These are phyloP conservation scores for Blastobotrys indianensis DNA, from an alignment of 1,139 yeast species.

Conservation along the genomic window DNA sequence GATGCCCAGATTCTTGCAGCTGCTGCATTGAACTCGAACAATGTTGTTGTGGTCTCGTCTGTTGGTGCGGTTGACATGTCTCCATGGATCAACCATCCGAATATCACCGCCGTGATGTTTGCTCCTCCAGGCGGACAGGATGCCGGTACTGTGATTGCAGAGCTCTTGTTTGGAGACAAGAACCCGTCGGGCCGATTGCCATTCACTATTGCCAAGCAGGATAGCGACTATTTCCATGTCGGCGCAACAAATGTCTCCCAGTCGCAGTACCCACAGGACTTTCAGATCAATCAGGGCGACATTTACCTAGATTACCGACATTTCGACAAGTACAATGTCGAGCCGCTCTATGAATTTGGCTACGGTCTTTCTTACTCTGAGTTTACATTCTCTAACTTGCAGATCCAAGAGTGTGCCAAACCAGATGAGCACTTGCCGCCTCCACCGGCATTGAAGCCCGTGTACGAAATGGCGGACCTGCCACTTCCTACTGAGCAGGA, in stretches of 20 bases:
- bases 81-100: constrained; percentile 44
- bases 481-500: constrained; percentile 43
- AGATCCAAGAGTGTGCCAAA: constrained; percentile 38
- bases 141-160: constrained; percentile 44
- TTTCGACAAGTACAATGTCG: constrained; percentile 50
- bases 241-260: constrained; percentile 28
- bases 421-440: constrained; percentile 47
- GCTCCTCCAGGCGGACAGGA: constrained; percentile 56
- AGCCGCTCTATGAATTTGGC: constrained; percentile 57
- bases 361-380: constrained; percentile 53
- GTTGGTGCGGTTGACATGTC: neutral
- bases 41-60: constrained; percentile 53
- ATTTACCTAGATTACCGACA: constrained; percentile 43
- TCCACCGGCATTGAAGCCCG: constrained; percentile 40
- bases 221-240: constrained; percentile 48
- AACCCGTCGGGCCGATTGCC: constrained; percentile 61
- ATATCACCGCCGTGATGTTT: constrained; percentile 51
- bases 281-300: constrained; percentile 30
- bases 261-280: constrained; percentile 38
- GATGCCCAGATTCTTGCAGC: constrained; percentile 47
- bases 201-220: constrained; percentile 53
- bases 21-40: constrained; percentile 46
- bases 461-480: constrained; percentile 30
- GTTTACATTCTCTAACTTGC: constrained; percentile 29
- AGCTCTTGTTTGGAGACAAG: constrained; percentile 49